Conservation (phyloP, 495 filamentous ascomycete genomes). For the Hypoxylon lenormandii region DNA sequence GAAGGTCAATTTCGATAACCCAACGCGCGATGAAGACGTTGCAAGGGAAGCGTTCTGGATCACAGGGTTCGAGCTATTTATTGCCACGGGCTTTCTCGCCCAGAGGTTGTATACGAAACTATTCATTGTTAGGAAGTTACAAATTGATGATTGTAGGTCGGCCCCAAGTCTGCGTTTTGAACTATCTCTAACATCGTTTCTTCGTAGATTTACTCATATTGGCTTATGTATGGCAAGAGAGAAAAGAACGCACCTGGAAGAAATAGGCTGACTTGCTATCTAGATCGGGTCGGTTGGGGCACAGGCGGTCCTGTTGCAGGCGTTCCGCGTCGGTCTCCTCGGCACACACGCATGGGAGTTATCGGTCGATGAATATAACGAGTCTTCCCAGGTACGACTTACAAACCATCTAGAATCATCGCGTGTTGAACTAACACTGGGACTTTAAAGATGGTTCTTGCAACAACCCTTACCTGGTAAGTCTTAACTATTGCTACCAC, state of each 20-base stretch:
- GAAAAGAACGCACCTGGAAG: background rate
- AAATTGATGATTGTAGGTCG: conserved; percentile 30
- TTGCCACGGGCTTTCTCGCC: conserved; percentile 14
- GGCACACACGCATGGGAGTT: conserved; percentile 11
- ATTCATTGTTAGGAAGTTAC: conserved; percentile 12
- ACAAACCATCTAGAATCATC: background rate
- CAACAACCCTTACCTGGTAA: conserved; percentile 8
- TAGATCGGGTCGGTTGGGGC: conserved; percentile 1
- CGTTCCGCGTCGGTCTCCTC: background rate
- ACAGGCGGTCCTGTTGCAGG: background rate
- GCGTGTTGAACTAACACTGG: background rate
- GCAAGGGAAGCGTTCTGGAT: conserved; percentile 31
- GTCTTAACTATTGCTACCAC: conserved; percentile 1
- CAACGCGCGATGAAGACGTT: conserved; percentile 1
- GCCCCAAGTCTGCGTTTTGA: background rate
- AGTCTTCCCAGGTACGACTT: conserved; percentile 4
- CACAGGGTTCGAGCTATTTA: conserved; percentile 16
- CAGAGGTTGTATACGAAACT: conserved; percentile 27
- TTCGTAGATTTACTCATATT: conserved; percentile 1
- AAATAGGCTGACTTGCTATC: background rate
- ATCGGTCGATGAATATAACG: conserved; percentile 9
- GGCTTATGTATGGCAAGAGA: conserved; percentile 5
- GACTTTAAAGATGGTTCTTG: background rate
- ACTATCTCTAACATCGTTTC: background rate
- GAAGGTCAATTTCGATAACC: conserved; percentile 31